Conservation (phyloP, 176 grass and related monocot genomes). For the Eragrostis nindensis region DNA sequence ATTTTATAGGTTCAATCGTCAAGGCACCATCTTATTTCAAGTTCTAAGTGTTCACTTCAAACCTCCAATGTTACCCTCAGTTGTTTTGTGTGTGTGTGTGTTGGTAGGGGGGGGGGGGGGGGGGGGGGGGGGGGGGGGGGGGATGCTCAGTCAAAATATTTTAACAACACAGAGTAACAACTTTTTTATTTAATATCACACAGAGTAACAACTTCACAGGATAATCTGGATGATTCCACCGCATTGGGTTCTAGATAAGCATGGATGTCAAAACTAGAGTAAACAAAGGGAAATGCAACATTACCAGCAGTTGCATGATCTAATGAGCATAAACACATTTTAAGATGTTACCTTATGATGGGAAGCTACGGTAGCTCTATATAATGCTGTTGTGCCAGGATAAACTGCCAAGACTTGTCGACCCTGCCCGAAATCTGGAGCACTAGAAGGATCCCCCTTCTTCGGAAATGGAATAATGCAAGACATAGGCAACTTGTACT, state of each 20-base stretch:
- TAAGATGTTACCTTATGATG: slow-evolving; percentile 83
- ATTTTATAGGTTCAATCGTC: background rate
- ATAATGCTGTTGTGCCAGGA: slow-evolving; percentile 95
- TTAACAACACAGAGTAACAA: slow-evolving; percentile 11
- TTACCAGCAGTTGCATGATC: slow-evolving; percentile 20
- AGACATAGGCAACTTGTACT: slow-evolving; percentile 81
- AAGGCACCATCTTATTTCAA: slow-evolving; percentile 10
- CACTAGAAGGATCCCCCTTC: slow-evolving; percentile 85
- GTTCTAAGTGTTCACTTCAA: slow-evolving; percentile 10
- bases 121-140: no score
- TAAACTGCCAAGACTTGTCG: slow-evolving; percentile 94
- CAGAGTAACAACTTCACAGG: slow-evolving; percentile 18
- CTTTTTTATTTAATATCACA: background rate
- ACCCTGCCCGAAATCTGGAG: slow-evolving; percentile 82
- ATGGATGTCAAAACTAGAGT: slow-evolving; percentile 8
- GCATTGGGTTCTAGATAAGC: slow-evolving; percentile 14
- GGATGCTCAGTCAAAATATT: no score
- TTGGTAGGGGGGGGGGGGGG: no score
- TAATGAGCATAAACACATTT: background rate
- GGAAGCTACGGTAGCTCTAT: slow-evolving; percentile 91
- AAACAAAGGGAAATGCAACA: slow-evolving; percentile 10
- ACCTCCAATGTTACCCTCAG: background rate
- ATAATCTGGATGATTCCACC: slow-evolving; percentile 1
- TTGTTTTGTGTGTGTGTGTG: no score
- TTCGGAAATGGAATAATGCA: slow-evolving; percentile 97